These are phyloP conservation scores for Tylopilus rubrobrunneus DNA, from an alignment of 768 basidiomycete species.

Conservation along the genomic window DNA sequence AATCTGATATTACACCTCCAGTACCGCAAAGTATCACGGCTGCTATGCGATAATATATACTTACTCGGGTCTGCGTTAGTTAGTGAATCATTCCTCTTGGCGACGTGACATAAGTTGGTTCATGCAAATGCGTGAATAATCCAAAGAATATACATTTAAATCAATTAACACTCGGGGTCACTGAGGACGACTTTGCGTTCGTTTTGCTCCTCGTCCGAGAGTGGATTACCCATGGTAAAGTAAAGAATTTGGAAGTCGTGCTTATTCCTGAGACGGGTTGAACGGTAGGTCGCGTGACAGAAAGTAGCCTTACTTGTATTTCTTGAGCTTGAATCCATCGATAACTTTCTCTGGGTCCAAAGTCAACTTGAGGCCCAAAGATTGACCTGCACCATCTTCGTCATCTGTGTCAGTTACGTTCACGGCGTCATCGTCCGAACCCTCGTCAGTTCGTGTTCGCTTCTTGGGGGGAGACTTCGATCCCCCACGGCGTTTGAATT, in stretches of 20 bases:
- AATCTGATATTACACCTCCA: conserved; percentile 2
- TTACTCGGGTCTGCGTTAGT: neutral
- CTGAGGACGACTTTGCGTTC: conserved; percentile 53
- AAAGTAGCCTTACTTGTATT: conserved; percentile 35
- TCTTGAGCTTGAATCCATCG: conserved; percentile 47
- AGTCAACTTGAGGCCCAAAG: neutral
- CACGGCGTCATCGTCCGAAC: conserved; percentile 28
- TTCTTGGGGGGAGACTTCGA: conserved; percentile 27
- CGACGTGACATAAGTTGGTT: neutral
- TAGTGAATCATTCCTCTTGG: neutral
- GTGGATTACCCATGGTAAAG: conserved; percentile 67
- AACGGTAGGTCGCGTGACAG: neutral
- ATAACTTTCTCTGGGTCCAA: conserved; percentile 36
- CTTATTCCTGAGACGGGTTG: conserved; percentile 22
- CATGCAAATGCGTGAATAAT: neutral
- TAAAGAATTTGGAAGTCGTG: conserved; percentile 79
- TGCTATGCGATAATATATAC: conserved; percentile 27
- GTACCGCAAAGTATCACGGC: conserved; percentile 44
- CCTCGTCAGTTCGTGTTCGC: conserved; percentile 20
- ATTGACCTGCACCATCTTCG: neutral
- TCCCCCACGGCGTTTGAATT: conserved; percentile 22
- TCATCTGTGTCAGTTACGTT: conserved; percentile 21
- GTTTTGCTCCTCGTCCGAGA: conserved; percentile 50
- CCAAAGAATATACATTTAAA: neutral
- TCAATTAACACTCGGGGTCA: conserved; percentile 29